Evolutionary conservation across 2,329 filamentous ascomycete genomes (phyloP).

Genomic region (Trichoderma sp.): DNA sequence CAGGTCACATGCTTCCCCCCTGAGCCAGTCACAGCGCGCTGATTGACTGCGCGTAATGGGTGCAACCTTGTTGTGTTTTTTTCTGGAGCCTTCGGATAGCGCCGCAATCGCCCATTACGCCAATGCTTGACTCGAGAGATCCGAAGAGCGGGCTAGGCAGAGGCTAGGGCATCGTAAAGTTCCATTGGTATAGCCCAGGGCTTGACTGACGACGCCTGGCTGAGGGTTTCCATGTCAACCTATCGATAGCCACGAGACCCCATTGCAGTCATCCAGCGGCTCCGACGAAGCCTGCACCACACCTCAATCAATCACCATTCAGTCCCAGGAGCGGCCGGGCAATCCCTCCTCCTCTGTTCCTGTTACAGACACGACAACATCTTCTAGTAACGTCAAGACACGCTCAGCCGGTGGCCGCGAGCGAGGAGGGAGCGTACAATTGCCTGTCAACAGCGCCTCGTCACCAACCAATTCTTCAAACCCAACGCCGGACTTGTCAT

Average conservation of each 20-base stretch:
- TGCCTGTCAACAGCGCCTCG: background rate
- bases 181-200: background rate
- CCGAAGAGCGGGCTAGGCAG: background rate
- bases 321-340: slow-evolving; percentile 35
- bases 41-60: background rate
- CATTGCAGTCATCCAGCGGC: background rate
- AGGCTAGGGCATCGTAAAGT: slow-evolving; percentile 3
- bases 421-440: slow-evolving; percentile 44
- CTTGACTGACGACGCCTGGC: background rate
- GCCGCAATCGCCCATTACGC: slow-evolving; percentile 9
- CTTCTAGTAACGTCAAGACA: slow-evolving; percentile 33
- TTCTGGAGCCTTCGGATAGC: slow-evolving; percentile 10
- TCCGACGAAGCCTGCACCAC: background rate
- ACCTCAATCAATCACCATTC: slow-evolving; percentile 42
- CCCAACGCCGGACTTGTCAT: background rate
- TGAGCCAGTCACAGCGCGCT: slow-evolving; percentile 16
- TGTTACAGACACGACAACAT: slow-evolving; percentile 36
- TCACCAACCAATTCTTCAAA: background rate
- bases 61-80: background rate
- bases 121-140: slow-evolving; percentile 2
- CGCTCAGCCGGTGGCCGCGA: slow-evolving; percentile 36
- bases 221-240: background rate
- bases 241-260: slow-evolving; percentile 16
- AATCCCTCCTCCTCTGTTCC: slow-evolving; percentile 50
- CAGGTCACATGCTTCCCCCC: slow-evolving; percentile 25